Evolutionary conservation across 768 basidiomycete genomes (phyloP).

Genomic region (Lanmaoa pseudosensibilis): DNA sequence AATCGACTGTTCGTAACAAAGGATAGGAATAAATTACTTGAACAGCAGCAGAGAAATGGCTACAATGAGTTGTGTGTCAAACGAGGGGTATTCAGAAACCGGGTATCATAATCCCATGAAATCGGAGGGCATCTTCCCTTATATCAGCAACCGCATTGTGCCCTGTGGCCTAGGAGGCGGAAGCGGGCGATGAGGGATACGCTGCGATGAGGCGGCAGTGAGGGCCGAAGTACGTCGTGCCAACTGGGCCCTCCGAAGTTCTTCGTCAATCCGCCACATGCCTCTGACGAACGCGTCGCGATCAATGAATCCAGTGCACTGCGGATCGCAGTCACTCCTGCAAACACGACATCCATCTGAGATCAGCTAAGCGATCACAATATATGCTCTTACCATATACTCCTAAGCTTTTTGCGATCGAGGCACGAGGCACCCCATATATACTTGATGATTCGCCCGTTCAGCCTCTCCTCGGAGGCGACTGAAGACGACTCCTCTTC

Average conservation of each 20-base stretch:
- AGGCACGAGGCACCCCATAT: constrained; percentile 68
- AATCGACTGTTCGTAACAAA: not conserved
- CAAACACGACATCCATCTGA: constrained; percentile 1
- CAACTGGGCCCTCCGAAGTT: constrained; percentile 61
- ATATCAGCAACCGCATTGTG: constrained; percentile 15
- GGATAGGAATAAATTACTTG: constrained; percentile 16
- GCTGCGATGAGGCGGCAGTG: constrained; percentile 34
- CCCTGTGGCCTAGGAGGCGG: constrained; percentile 20
- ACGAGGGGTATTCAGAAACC: constrained; percentile 23
- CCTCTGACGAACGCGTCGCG: constrained; percentile 69
- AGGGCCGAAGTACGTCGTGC: constrained; percentile 34
- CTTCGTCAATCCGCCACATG: constrained; percentile 88
- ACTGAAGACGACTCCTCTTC: constrained; percentile 29
- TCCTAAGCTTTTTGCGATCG: constrained; percentile 48
- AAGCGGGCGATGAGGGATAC: constrained; percentile 34
- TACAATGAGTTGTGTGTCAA: not conserved
- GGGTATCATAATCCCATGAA: constrained; percentile 13
- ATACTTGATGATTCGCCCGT: constrained; percentile 53
- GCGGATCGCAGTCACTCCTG: constrained; percentile 73
- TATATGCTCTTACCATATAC: constrained; percentile 59
- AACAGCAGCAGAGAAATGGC: not conserved
- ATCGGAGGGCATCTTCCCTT: not conserved
- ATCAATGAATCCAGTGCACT: constrained; percentile 55
- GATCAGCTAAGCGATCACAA: not conserved
- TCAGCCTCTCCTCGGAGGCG: constrained; percentile 48